phyloP scores from a whole-genome alignment of 73 alveolate genomes.

The Breviolum minutum region DNA sequence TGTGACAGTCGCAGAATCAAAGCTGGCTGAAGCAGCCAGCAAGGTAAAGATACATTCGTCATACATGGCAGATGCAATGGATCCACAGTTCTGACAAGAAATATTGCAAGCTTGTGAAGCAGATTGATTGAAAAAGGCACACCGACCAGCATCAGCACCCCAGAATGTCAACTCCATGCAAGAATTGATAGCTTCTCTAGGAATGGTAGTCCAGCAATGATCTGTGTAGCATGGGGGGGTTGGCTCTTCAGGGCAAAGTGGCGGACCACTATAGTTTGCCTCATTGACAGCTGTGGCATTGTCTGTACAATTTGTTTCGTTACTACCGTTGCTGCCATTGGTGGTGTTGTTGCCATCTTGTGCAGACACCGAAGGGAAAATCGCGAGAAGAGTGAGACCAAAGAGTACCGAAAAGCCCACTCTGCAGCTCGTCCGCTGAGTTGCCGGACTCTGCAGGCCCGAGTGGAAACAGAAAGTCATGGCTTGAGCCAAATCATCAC shows the following conservation, averaged over 20 bases:
- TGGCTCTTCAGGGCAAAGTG: conserved; percentile 60
- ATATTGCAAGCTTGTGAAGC: conserved; percentile 59
- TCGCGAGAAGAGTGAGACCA: conserved; percentile 10
- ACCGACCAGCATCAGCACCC: conserved; percentile 87
- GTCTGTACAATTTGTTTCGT: conserved; percentile 54
- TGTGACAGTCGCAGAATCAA: conserved; percentile 20
- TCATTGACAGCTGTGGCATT: conserved; percentile 67
- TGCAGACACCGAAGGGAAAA: background rate
- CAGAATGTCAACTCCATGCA: conserved; percentile 83
- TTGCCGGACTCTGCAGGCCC: background rate
- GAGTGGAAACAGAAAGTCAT: background rate
- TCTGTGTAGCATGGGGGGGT: conserved; percentile 70
- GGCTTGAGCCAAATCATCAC: conserved; percentile 4
- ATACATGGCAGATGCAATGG: conserved; percentile 81
- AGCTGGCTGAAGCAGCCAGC: conserved; percentile 34
- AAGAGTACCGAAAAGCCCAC: background rate
- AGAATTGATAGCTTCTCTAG: conserved; percentile 53
- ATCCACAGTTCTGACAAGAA: conserved; percentile 65
- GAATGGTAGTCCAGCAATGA: conserved; percentile 58
- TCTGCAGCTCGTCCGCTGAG: conserved; percentile 4
- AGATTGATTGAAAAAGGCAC: conserved; percentile 64
- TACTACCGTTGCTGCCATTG: conserved; percentile 58
- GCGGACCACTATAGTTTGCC: conserved; percentile 61
- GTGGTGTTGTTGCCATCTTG: conserved; percentile 44
- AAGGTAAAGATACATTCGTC: conserved; percentile 70